A percentile compares a stretch with the other conserved stretches of the same genome.
Conservation (phyloP, 2,329 filamentous ascomycete species). For the Lachnellula arida region DNA sequence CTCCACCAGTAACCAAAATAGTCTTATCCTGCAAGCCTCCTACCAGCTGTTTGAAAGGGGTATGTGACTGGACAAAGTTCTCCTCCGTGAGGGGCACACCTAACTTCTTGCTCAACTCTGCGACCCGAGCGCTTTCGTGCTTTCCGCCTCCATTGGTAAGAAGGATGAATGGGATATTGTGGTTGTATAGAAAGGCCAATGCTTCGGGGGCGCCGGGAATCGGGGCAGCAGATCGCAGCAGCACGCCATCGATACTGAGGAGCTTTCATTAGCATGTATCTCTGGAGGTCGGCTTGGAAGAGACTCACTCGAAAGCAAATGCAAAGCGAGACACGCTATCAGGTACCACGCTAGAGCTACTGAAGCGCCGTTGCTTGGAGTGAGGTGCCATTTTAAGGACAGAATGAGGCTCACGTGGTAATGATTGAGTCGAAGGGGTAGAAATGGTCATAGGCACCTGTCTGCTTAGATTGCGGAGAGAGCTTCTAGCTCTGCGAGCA, state of each 20-base stretch:
- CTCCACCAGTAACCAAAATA: conserved; percentile 67
- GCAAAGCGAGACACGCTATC: conserved; percentile 38
- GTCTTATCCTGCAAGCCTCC: conserved; percentile 59
- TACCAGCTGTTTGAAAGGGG: conserved; percentile 73
- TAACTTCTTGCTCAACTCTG: conserved; percentile 63
- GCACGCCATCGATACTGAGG: conserved; percentile 75
- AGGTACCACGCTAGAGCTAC: not conserved
- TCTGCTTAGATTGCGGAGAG: not conserved
- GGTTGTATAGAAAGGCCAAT: conserved; percentile 65
- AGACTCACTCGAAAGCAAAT: conserved; percentile 51
- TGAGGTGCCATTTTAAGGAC: not conserved
- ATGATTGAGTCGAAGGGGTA: not conserved
- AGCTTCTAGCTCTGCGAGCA: not conserved
- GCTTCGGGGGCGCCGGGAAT: conserved; percentile 74
- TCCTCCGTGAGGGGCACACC: conserved; percentile 58
- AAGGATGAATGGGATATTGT: conserved; percentile 85
- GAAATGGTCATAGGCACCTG: not conserved
- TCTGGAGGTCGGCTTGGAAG: not conserved
- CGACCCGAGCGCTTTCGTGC: conserved; percentile 68
- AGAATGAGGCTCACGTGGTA: not conserved
- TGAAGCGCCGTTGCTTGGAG: not conserved
- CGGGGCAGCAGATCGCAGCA: conserved; percentile 74
- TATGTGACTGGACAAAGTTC: conserved; percentile 86
- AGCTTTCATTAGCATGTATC: conserved; percentile 5
- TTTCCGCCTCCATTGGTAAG: conserved; percentile 94